Conservation (phyloP, 2,329 filamentous ascomycete genomes). For the Ophioceras dolichostomum region DNA sequence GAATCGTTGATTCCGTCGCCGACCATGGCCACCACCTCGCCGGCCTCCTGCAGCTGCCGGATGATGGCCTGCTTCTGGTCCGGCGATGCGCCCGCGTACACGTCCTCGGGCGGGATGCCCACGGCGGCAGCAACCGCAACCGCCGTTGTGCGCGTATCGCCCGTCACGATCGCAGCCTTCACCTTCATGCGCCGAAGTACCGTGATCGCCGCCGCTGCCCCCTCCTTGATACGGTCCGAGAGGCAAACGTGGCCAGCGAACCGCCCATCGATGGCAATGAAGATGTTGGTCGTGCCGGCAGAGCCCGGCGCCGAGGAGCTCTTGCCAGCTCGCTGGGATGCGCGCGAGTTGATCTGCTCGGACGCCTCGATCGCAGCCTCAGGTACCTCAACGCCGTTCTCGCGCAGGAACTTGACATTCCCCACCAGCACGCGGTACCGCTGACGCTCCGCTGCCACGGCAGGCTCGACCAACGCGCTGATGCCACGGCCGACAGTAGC, state of each 20-base stretch:
- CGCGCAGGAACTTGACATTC: constrained; percentile 64
- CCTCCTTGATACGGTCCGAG: constrained; percentile 83
- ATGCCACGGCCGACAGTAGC: constrained; percentile 78
- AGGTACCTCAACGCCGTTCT: constrained; percentile 56
- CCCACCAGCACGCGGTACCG: constrained; percentile 75
- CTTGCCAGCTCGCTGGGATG: constrained; percentile 14
- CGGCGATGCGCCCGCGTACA: constrained; percentile 80
- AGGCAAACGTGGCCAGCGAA: constrained; percentile 79
- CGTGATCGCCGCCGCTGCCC: constrained; percentile 66
- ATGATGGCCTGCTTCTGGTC: constrained; percentile 86
- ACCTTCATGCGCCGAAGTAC: constrained; percentile 79
- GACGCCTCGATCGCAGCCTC: constrained; percentile 50
- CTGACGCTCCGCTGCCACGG: constrained; percentile 50
- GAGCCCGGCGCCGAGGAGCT: constrained; percentile 19
- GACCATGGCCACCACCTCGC: constrained; percentile 86
- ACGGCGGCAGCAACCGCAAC: constrained; percentile 71
- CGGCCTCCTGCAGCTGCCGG: constrained; percentile 58
- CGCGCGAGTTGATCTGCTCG: constrained; percentile 40
- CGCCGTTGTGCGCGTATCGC: constrained; percentile 78
- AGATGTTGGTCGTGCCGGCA: constrained; percentile 79
- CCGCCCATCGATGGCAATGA: constrained; percentile 70
- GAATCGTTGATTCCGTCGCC: constrained; percentile 98
- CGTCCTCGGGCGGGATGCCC: constrained; percentile 63
- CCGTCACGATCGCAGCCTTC: constrained; percentile 83
- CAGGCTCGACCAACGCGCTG: constrained; percentile 68